Percentiles rank a stretch among this genome's conserved stretches.
phyloP scores from a whole-genome alignment of 129 eudicot species.

The Saposhnikovia divaricata region DNA sequence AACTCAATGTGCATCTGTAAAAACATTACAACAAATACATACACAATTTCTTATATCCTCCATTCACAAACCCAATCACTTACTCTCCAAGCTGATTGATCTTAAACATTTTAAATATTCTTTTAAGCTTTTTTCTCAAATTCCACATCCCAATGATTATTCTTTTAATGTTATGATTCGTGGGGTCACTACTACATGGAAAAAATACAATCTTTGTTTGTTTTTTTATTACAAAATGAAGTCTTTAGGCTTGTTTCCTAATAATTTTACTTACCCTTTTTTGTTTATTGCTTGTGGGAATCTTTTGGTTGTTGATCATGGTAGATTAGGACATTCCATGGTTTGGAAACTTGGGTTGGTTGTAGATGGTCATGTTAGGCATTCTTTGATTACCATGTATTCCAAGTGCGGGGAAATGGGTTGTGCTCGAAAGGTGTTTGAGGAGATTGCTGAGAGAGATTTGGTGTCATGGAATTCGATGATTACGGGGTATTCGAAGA shows the following conservation, averaged over 20 bases:
- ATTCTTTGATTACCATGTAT: slow-evolving; percentile 79
- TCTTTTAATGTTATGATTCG: slow-evolving; percentile 66
- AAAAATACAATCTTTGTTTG: slow-evolving; percentile 37
- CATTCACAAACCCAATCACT: slow-evolving; percentile 43
- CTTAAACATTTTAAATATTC: slow-evolving; percentile 53
- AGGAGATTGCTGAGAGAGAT: slow-evolving; percentile 64
- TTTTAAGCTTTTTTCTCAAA: slow-evolving; percentile 34
- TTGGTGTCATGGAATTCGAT: slow-evolving; percentile 76
- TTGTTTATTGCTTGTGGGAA: slow-evolving; percentile 53
- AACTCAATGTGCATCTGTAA: neutral
- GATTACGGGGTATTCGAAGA: slow-evolving; percentile 58
- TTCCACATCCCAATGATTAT: slow-evolving; percentile 55
- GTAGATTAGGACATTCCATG: slow-evolving; percentile 44
- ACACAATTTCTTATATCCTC: slow-evolving; percentile 53
- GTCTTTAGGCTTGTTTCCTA: slow-evolving; percentile 42
- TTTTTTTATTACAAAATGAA: slow-evolving; percentile 46
- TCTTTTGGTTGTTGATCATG: slow-evolving; percentile 34
- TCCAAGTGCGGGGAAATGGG: slow-evolving; percentile 36
- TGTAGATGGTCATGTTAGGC: slow-evolving; percentile 50
- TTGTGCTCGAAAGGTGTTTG: slow-evolving; percentile 60
- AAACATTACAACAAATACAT: slow-evolving; percentile 58
- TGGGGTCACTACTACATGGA: slow-evolving; percentile 57
- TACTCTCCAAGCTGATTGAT: slow-evolving; percentile 46
- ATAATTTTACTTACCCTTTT: slow-evolving; percentile 79
- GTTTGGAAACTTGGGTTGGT: slow-evolving; percentile 53